Conservation (phyloP, 2,329 filamentous ascomycete species). For the Pseudocercospora fijiensis region DNA sequence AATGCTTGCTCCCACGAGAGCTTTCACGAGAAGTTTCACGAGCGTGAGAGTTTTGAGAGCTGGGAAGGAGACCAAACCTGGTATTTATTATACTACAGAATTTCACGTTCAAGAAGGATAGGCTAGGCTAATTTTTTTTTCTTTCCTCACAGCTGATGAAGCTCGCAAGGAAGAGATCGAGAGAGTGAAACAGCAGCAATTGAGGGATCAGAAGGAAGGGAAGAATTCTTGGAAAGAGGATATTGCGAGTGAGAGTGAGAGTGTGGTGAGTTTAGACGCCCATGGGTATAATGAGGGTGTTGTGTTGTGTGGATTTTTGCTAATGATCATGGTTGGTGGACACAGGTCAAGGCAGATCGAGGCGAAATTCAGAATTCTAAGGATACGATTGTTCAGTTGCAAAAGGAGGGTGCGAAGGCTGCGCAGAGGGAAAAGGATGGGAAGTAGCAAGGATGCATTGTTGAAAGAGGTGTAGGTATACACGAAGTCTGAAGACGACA, state of each 20-base stretch:
- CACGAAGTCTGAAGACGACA: neutral
- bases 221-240: slow-evolving; percentile 74
- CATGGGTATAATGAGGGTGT: neutral
- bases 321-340: slow-evolving; percentile 7
- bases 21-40: slow-evolving; percentile 37
- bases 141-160: slow-evolving; percentile 43
- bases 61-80: slow-evolving; percentile 47
- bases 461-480: neutral
- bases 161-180: slow-evolving; percentile 48
- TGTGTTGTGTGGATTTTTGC: neutral
- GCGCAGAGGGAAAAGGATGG: slow-evolving; percentile 31
- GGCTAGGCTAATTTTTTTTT: neutral
- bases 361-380: slow-evolving; percentile 34
- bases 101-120: no score
- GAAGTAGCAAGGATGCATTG: neutral
- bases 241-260: slow-evolving; percentile 76
- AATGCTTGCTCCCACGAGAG: slow-evolving; percentile 12
- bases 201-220: slow-evolving; percentile 55
- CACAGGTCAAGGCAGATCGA: slow-evolving; percentile 40
- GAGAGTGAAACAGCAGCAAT: slow-evolving; percentile 61
- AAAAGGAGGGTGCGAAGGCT: slow-evolving; percentile 38
- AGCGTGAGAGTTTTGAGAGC: slow-evolving; percentile 39
- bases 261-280: slow-evolving; percentile 55
- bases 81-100: no score
- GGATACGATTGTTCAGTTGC: slow-evolving; percentile 37